Evolutionary conservation across 306 rosid species (phyloP).

Genomic region (Rosa persica): DNA sequence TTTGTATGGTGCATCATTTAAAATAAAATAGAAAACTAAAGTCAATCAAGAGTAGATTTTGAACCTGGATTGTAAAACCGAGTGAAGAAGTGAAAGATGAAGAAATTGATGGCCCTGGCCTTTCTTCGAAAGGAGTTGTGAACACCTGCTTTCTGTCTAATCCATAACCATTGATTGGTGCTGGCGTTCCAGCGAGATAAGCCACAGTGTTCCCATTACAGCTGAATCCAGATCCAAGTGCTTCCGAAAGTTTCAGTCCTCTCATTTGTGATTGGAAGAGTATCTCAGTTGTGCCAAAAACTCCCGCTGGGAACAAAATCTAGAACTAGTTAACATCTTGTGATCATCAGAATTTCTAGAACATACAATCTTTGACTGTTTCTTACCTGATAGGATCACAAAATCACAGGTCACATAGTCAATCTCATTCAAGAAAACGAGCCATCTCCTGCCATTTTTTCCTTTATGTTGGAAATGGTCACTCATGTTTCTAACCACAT

Average conservation of each 20-base stretch:
- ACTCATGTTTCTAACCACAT: slow-evolving; percentile 23
- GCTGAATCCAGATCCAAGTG: slow-evolving; percentile 44
- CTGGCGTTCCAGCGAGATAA: slow-evolving; percentile 36
- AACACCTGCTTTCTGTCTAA: slow-evolving; percentile 29
- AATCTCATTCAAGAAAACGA: slow-evolving; percentile 37
- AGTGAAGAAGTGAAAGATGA: slow-evolving; percentile 36
- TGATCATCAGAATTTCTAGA: background rate
- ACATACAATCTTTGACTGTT: background rate
- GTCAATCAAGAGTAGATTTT: background rate
- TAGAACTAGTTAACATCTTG: background rate
- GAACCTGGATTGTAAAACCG: slow-evolving; percentile 39
- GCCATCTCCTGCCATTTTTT: slow-evolving; percentile 31
- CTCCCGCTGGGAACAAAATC: slow-evolving; percentile 27
- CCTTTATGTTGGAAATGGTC: slow-evolving; percentile 17
- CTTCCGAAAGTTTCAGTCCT: slow-evolving; percentile 33
- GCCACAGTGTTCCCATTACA: slow-evolving; percentile 43
- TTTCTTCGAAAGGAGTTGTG: slow-evolving; percentile 29
- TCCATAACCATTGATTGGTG: slow-evolving; percentile 28
- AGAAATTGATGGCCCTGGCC: slow-evolving; percentile 44
- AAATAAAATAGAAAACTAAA: background rate
- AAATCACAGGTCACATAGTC: slow-evolving; percentile 35
- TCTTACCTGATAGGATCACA: slow-evolving; percentile 37
- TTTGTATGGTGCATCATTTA: background rate
- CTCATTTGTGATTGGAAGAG: slow-evolving; percentile 40
- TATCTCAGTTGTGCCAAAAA: slow-evolving; percentile 40